phyloP scores from a whole-genome alignment of 768 basidiomycete species.

The Suillus lakei region DNA sequence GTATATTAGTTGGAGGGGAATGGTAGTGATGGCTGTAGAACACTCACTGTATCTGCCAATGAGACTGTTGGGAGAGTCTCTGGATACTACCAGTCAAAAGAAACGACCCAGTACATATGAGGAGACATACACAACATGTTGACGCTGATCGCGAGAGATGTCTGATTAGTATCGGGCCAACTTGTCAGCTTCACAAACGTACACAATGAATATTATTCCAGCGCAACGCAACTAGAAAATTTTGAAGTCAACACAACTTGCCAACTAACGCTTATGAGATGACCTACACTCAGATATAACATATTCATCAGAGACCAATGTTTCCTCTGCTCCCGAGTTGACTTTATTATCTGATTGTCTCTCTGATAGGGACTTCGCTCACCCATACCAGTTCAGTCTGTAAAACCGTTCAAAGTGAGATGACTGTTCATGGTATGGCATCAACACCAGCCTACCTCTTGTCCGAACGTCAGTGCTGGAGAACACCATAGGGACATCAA shows the following conservation, averaged over 20 bases:
- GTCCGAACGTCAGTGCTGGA: neutral
- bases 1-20: neutral
- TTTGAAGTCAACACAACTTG: neutral
- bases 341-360: neutral
- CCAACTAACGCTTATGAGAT: neutral
- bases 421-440: neutral
- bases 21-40: neutral
- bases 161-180: neutral
- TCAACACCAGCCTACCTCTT: neutral
- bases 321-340: neutral
- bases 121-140: neutral
- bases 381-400: slow-evolving; percentile 2
- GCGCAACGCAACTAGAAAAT: neutral
- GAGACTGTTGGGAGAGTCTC: neutral
- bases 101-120: too few species aligned
- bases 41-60: neutral
- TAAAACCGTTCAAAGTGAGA: neutral
- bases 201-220: neutral
- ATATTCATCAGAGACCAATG: neutral
- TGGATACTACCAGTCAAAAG: neutral
- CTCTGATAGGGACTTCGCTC: neutral
- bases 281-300: neutral
- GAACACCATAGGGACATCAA: neutral
- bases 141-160: neutral
- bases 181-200: neutral